Base-by-base conservation (phyloP, 1,284 basidiomycete genomes). In the Rhodotorula mucilaginosa region DNA sequence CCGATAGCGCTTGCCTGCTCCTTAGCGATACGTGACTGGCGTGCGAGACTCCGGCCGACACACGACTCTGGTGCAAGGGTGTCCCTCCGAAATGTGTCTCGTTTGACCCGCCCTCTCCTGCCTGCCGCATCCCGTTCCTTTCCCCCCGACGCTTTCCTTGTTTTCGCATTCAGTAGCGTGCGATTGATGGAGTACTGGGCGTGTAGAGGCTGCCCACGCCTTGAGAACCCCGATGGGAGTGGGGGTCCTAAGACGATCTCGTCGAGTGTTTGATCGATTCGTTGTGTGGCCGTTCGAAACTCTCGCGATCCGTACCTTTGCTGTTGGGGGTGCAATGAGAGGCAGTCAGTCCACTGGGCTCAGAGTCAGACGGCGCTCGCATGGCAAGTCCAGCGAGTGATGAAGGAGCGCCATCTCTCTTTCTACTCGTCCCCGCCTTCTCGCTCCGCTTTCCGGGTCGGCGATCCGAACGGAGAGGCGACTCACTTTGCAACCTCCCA, bases 401-500 rank as follows among this genome's bases (percentile, higher is more conserved):
- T 12, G 15, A 34, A 34, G 12, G 23, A 29, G 26, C 23, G 47
- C 29, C 12, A 21, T 44, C 46, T 58, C 58, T 19, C 54, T 3
- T 29, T 26, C 8, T 2, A 21, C 15, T 21, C 13, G 6, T 29
- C 44, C 13, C 18, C n/a, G 10, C 46, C 5, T 16, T 26, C 46
- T 12, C 47, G 59, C 26, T 10, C 46, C 16, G n/a, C 46, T 26
- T 10, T 13, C 47, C 12, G 12, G 26, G 26, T 49, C 26, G 47
- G 3, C 2, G n/a, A 1, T 10, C 21, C 23, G 8, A 15, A 5
- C 18, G 10, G 29, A 34, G 51, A 44, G 29, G 31, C 23, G 29
- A 47, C 64, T 49, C 49, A 65, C 64, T 65, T 65, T 39, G 64
- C 64, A 3, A 65, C 64, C 48, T 65, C 64, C 64, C 64, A 65